Conservation (phyloP, 768 basidiomycete genomes). For the Auriculariales sp. region DNA sequence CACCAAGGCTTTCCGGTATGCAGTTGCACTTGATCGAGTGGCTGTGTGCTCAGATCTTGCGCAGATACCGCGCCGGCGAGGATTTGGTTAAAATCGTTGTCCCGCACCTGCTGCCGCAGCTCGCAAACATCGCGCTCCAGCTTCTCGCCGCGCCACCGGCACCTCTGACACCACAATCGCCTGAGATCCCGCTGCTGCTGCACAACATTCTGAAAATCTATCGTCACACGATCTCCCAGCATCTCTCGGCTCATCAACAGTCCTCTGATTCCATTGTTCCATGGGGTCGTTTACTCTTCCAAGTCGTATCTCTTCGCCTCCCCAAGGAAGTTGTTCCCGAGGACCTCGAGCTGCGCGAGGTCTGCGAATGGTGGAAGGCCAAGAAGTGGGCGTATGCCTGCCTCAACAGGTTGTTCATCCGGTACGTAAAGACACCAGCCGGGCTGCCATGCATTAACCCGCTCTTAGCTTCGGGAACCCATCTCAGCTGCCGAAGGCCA, state of each 20-base stretch:
- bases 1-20: conserved; percentile 60
- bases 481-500: conserved; percentile 61
- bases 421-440: conserved; percentile 20
- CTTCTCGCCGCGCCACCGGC: conserved; percentile 41
- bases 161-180: conserved; percentile 34
- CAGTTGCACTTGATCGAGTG: conserved; percentile 3
- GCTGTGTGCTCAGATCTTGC: not conserved
- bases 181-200: conserved; percentile 70
- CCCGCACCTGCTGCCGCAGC: conserved; percentile 51
- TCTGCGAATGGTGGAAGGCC: conserved; percentile 76
- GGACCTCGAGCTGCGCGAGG: conserved; percentile 63
- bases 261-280: conserved; percentile 61
- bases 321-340: conserved; percentile 51
- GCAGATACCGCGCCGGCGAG: conserved; percentile 56
- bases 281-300: conserved; percentile 76
- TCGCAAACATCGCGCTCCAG: conserved; percentile 58
- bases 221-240: conserved; percentile 64
- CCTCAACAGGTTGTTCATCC: conserved; percentile 65
- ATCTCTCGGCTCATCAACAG: conserved; percentile 63
- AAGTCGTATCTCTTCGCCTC: conserved; percentile 57
- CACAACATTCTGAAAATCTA: conserved; percentile 83
- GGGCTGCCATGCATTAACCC: not conserved
- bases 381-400: conserved; percentile 91
- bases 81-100: conserved; percentile 47
- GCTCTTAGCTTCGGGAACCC: conserved; percentile 64